A percentile compares a stretch with the other conserved stretches of the same genome.
Conservation (phyloP, 129 eudicot genomes). For the Artemisia argyi region DNA sequence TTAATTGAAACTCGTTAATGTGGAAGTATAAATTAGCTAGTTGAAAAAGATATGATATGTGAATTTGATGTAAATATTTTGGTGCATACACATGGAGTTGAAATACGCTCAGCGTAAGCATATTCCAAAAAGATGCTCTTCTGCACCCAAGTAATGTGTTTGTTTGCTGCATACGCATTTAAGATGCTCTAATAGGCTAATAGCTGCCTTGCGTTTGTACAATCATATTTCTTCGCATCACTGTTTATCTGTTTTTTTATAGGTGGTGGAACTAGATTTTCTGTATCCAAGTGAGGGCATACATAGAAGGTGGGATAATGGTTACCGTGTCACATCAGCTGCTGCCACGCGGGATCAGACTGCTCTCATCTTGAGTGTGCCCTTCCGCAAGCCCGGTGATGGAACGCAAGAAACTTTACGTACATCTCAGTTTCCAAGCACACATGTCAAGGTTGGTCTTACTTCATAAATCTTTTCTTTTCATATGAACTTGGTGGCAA, state of each 20-base stretch:
- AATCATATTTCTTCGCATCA: not conserved
- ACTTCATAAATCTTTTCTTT: not conserved
- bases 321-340: slow-evolving; percentile 62
- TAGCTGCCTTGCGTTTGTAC: not conserved
- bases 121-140: too few relatives aligned
- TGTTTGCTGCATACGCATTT: too few relatives aligned
- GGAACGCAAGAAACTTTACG: slow-evolving; percentile 77
- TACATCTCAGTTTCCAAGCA: slow-evolving; percentile 77
- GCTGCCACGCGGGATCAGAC: slow-evolving; percentile 75
- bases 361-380: slow-evolving; percentile 69
- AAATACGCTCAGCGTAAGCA: too few relatives aligned
- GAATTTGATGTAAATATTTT: slow-evolving; percentile 8
- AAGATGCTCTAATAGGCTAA: too few relatives aligned
- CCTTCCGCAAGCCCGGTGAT: slow-evolving; percentile 59
- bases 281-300: slow-evolving; percentile 55
- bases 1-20: not conserved
- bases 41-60: not conserved
- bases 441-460: slow-evolving; percentile 61
- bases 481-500: not conserved
- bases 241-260: not conserved
- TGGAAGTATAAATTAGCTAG: too few relatives aligned
- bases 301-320: slow-evolving; percentile 71
- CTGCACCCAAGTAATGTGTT: too few relatives aligned
- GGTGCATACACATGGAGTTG: slow-evolving; percentile 14
- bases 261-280: slow-evolving; percentile 84